These are phyloP conservation scores for Coemansia erecta DNA, from an alignment of 192 early-diverging fungal genomes.

Conservation along the genomic window DNA sequence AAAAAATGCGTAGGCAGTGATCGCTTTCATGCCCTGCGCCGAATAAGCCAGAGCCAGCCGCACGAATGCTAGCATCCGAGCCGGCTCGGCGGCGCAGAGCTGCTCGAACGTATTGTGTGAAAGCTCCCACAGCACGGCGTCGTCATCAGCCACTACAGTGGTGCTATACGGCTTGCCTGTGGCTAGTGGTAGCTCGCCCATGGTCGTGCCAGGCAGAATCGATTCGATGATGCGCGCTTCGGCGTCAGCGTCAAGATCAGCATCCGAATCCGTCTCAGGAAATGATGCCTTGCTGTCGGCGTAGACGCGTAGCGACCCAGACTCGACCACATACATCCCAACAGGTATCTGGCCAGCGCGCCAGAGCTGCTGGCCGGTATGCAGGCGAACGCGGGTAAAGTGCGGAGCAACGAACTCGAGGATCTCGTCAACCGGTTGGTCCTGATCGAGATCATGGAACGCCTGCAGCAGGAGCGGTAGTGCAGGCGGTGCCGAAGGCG, in stretches of 20 bases:
- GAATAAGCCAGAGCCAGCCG: slow-evolving; percentile 72
- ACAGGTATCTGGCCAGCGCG: slow-evolving; percentile 56
- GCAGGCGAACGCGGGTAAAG: slow-evolving; percentile 63
- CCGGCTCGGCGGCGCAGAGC: slow-evolving; percentile 67
- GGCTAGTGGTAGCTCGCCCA: slow-evolving; percentile 86
- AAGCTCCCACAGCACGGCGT: slow-evolving; percentile 74
- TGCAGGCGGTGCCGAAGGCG: slow-evolving; percentile 32
- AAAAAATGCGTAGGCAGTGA: slow-evolving; percentile 55
- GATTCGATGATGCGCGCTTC: slow-evolving; percentile 61
- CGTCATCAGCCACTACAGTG: slow-evolving; percentile 63
- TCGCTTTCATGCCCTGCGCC: slow-evolving; percentile 57
- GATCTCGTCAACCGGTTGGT: slow-evolving; percentile 52
- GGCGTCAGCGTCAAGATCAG: neutral
- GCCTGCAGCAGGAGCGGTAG: slow-evolving; percentile 60
- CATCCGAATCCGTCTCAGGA: neutral
- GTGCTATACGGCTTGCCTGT: slow-evolving; percentile 55
- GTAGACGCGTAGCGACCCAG: slow-evolving; percentile 63
- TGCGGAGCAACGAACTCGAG: slow-evolving; percentile 59
- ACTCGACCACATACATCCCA: slow-evolving; percentile 75
- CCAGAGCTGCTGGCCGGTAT: slow-evolving; percentile 66
- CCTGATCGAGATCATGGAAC: slow-evolving; percentile 61
- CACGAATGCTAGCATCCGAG: slow-evolving; percentile 73
- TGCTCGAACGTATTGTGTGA: slow-evolving; percentile 62
- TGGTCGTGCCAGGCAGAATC: slow-evolving; percentile 86
- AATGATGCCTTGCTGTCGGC: slow-evolving; percentile 23